Evolutionary conservation across 2,329 filamentous ascomycete species (phyloP).

Genomic region (Xylariaceae sp.): DNA sequence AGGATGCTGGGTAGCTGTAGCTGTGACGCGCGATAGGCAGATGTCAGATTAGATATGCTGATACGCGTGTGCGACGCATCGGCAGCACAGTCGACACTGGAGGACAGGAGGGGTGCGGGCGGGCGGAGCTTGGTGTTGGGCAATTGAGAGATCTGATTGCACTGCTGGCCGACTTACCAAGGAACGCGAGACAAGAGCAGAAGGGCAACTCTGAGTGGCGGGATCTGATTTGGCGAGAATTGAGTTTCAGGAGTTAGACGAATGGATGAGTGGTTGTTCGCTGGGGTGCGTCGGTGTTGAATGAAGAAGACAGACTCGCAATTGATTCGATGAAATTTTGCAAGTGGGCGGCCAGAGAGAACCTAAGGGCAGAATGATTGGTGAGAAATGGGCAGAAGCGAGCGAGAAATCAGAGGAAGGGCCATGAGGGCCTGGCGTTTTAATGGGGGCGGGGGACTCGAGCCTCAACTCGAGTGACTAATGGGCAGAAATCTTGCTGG

Average conservation of each 20-base stretch:
- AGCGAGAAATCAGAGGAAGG: slow-evolving; percentile 33
- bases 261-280: slow-evolving; percentile 21
- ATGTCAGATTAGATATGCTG: slow-evolving; percentile 12
- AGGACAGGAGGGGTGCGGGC: too few species aligned
- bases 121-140: too few species aligned
- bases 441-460: slow-evolving; percentile 26
- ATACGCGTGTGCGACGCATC: slow-evolving; percentile 10
- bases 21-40: background rate
- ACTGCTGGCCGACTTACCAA: background rate
- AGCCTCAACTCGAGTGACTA: slow-evolving; percentile 34
- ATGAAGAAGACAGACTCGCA: slow-evolving; percentile 28
- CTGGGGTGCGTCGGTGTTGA: slow-evolving; percentile 27
- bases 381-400: slow-evolving; percentile 34
- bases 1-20: too few species aligned
- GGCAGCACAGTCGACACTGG: too few species aligned
- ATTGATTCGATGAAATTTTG: slow-evolving; percentile 36
- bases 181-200: background rate
- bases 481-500: slow-evolving; percentile 15
- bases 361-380: slow-evolving; percentile 32
- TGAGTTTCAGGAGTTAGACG: slow-evolving; percentile 26
- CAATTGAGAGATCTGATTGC: too few species aligned
- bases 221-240: slow-evolving; percentile 27
- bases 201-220: slow-evolving; percentile 8
- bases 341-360: slow-evolving; percentile 32
- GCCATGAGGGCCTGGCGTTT: slow-evolving; percentile 31